phyloP scores from a whole-genome alignment of 176 grass and related monocot species.

The Cymbopogon citratus region DNA sequence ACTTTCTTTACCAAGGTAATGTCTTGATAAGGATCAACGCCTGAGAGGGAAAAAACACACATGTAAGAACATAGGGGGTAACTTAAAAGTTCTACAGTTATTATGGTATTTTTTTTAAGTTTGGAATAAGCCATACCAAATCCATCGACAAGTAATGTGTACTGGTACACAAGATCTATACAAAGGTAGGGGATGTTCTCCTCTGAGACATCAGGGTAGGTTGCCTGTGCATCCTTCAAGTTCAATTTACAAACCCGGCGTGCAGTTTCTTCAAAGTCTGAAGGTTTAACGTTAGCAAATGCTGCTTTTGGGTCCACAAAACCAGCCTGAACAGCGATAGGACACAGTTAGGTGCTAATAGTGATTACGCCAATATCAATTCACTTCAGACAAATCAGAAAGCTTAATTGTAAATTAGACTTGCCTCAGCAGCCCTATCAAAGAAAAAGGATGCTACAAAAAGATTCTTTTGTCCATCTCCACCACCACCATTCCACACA shows the following conservation, averaged over 20 bases:
- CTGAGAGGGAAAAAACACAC: constrained; percentile 36
- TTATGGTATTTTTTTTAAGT: neutral
- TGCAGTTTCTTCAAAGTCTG: constrained; percentile 83
- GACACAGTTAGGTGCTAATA: constrained; percentile 10
- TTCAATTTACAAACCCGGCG: constrained; percentile 81
- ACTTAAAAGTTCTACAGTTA: neutral
- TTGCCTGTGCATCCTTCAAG: constrained; percentile 66
- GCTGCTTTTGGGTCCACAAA: constrained; percentile 64
- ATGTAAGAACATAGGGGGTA: neutral
- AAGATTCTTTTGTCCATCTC: constrained; percentile 94
- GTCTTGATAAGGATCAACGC: constrained; percentile 77
- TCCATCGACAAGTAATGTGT: constrained; percentile 92
- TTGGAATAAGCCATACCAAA: constrained; percentile 59
- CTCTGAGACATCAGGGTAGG: constrained; percentile 56
- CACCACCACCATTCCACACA: constrained; percentile 97
- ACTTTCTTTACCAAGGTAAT: constrained; percentile 97
- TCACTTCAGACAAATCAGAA: neutral
- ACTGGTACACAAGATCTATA: constrained; percentile 99
- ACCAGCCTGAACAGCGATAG: constrained; percentile 55
- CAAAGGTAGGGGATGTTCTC: constrained; percentile 92
- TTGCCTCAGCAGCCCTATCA: constrained; percentile 87
- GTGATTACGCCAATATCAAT: neutral
- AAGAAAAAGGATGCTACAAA: constrained; percentile 99
- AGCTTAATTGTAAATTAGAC: constrained; percentile 2
- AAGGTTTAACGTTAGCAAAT: constrained; percentile 62